phyloP scores from a whole-genome alignment of 148 eudicot species.

The Rheum nobile region DNA sequence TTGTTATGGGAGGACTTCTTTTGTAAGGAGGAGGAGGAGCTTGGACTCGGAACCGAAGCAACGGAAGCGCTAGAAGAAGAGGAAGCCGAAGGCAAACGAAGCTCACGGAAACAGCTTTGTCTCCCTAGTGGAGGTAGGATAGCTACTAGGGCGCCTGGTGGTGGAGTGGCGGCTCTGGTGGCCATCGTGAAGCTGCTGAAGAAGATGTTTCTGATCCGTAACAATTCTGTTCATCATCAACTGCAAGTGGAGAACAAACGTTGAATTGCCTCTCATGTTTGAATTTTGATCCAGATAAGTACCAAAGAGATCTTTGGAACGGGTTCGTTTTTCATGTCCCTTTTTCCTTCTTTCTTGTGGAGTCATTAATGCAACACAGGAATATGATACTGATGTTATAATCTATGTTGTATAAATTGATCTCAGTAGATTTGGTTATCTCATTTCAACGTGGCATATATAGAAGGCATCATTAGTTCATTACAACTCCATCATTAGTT shows the following conservation, averaged over 20 bases:
- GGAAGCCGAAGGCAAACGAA: neutral
- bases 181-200: conserved; percentile 1
- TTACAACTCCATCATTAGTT: too few relatives aligned
- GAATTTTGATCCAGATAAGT: neutral
- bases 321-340: neutral
- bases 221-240: neutral
- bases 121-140: neutral
- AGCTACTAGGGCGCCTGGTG: conserved; percentile 1
- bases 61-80: neutral
- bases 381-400: neutral
- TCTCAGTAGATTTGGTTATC: too few relatives aligned
- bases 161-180: neutral
- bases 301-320: neutral
- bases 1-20: conserved; percentile 31
- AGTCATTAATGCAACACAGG: neutral
- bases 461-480: too few relatives aligned
- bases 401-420: too few relatives aligned
- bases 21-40: conserved; percentile 14
- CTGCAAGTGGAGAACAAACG: neutral
- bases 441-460: too few relatives aligned
- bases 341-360: neutral
- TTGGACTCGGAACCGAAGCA: neutral
- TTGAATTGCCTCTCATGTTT: neutral
- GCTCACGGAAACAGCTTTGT: neutral
- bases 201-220: conserved; percentile 12